Evolutionary conservation across 2,329 filamentous ascomycete species (phyloP).

Genomic region (Colletotrichum noveboracense): DNA sequence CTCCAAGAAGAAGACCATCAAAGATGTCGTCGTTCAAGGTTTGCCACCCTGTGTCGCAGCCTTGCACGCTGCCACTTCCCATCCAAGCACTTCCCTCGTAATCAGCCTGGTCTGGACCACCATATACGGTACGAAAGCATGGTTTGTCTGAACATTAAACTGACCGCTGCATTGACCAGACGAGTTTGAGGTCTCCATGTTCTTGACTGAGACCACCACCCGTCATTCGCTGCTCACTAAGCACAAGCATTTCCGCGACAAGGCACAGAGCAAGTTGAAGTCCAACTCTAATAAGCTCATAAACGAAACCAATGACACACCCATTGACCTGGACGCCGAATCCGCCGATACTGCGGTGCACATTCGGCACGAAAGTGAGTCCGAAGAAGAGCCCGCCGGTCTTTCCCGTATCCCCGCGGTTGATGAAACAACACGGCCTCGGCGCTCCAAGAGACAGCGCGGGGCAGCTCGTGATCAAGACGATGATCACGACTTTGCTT

Average conservation of each 20-base stretch:
- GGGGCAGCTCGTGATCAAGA: conserved; percentile 33
- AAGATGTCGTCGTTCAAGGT: conserved; percentile 88
- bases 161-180: conserved; percentile 56
- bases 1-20: conserved; percentile 80
- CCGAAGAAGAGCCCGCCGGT: conserved; percentile 59
- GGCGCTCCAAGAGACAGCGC: conserved; percentile 28
- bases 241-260: conserved; percentile 77
- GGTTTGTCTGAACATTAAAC: background rate
- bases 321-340: conserved; percentile 55
- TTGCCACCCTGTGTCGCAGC: conserved; percentile 28
- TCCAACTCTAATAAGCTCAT: conserved; percentile 69
- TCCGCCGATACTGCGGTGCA: conserved; percentile 36
- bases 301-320: conserved; percentile 57
- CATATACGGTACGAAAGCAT: background rate
- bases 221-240: conserved; percentile 88
- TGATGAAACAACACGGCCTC: conserved; percentile 26
- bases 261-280: conserved; percentile 54
- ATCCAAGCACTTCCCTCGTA: background rate
- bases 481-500: conserved; percentile 31
- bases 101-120: background rate
- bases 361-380: conserved; percentile 63
- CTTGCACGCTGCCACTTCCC: background rate
- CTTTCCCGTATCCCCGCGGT: conserved; percentile 61
- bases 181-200: conserved; percentile 95
- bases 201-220: conserved; percentile 84